A percentile compares a stretch with the other conserved stretches of the same genome.
Evolutionary conservation across 2,329 filamentous ascomycete genomes (phyloP).

Genomic region (Colletotrichum agaves): DNA sequence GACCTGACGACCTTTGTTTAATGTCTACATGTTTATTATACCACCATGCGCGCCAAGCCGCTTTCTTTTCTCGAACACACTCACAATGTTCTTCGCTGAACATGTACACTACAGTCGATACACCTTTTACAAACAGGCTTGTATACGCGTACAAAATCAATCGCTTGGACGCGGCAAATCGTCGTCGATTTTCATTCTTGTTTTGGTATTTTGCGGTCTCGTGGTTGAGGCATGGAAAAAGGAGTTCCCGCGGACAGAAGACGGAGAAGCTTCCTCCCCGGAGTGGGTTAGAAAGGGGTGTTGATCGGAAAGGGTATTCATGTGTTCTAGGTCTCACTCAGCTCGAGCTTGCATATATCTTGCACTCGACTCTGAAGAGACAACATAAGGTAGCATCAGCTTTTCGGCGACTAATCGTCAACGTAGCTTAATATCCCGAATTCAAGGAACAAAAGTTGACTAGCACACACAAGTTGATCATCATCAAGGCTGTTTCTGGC

Average conservation of each 20-base stretch:
- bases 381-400: constrained; percentile 11
- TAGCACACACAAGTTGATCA: background rate
- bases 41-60: constrained; percentile 36
- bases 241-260: constrained; percentile 5
- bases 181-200: constrained; percentile 4
- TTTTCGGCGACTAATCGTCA: constrained; percentile 7
- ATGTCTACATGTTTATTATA: constrained; percentile 40
- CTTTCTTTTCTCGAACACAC: constrained; percentile 37
- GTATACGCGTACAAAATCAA: constrained; percentile 22
- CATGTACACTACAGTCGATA: constrained; percentile 25
- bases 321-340: constrained; percentile 20
- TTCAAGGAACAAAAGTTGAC: constrained; percentile 16
- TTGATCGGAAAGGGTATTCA: background rate
- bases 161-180: constrained; percentile 1
- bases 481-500: background rate
- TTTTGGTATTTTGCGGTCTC: constrained; percentile 12
- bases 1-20: constrained; percentile 40
- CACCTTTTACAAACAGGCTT: constrained; percentile 8
- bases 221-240: background rate
- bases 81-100: constrained; percentile 18
- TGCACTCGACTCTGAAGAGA: constrained; percentile 13
- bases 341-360: background rate
- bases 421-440: constrained; percentile 34
- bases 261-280: background rate
- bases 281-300: background rate